Evolutionary conservation across 2,329 filamentous ascomycete species (phyloP).

Genomic region (Penicillium verrucosum): DNA sequence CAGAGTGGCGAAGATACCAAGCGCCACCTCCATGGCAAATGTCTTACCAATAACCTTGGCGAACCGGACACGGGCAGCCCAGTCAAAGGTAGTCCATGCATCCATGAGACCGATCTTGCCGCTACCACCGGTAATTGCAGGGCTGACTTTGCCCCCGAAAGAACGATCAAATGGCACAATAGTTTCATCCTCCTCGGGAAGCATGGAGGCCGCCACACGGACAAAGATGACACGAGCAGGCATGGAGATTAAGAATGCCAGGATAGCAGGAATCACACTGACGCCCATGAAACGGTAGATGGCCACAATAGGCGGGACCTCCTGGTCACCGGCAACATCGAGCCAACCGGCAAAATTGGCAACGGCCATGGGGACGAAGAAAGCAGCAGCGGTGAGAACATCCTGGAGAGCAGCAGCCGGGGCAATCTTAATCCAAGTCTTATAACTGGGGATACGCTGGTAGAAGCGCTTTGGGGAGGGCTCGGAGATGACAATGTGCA

Average conservation of each 20-base stretch:
- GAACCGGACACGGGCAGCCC: constrained; percentile 68
- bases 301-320: constrained; percentile 34
- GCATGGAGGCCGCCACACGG: constrained; percentile 81
- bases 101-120: constrained; percentile 69
- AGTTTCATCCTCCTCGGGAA: constrained; percentile 75
- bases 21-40: constrained; percentile 52
- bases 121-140: constrained; percentile 68
- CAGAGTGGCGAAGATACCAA: constrained; percentile 48
- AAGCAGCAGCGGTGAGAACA: constrained; percentile 51
- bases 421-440: constrained; percentile 65
- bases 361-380: constrained; percentile 40
- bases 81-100: constrained; percentile 76
- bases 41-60: constrained; percentile 74
- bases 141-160: constrained; percentile 72
- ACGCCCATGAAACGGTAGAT: constrained; percentile 31
- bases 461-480: constrained; percentile 63
- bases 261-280: constrained; percentile 44
- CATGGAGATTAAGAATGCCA: constrained; percentile 64
- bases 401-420: constrained; percentile 64
- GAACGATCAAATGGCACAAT: constrained; percentile 89
- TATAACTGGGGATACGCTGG: constrained; percentile 65
- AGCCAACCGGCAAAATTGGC: constrained; percentile 48
- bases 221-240: constrained; percentile 73
- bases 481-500: constrained; percentile 77
- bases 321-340: constrained; percentile 35